Evolutionary conservation across 2,329 filamentous ascomycete species (phyloP).

Genomic region (Cladosporium sp.): DNA sequence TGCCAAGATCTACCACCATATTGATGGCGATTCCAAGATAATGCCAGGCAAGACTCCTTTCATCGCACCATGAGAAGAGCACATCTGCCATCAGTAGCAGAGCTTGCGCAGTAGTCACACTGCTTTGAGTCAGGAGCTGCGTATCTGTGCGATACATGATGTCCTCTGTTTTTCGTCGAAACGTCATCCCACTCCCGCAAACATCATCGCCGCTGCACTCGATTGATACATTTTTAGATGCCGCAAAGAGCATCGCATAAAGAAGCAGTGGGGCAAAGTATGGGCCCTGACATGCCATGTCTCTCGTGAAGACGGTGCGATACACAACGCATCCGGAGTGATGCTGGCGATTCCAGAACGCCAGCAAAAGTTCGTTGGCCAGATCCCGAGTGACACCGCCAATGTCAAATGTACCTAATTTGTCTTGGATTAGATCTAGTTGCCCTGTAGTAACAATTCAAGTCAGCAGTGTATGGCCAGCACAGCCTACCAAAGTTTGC

Average conservation of each 20-base stretch:
- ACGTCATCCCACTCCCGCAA: background rate
- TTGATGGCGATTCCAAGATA: slow-evolving; percentile 56
- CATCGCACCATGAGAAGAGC: slow-evolving; percentile 48
- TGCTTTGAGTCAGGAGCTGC: slow-evolving; percentile 44
- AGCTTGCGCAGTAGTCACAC: slow-evolving; percentile 53
- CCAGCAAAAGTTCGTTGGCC: background rate
- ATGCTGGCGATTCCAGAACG: slow-evolving; percentile 50
- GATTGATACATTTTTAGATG: background rate
- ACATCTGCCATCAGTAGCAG: slow-evolving; percentile 50
- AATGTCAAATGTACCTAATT: background rate
- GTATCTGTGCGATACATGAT: background rate
- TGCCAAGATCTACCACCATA: slow-evolving; percentile 52
- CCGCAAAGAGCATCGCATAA: slow-evolving; percentile 47
- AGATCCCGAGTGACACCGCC: background rate
- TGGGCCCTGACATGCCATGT: slow-evolving; percentile 46
- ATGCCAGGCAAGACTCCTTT: slow-evolving; percentile 53
- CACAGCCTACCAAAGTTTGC: background rate
- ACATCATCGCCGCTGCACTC: background rate
- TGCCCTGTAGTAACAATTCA: background rate
- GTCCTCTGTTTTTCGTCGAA: background rate
- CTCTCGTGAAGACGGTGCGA: slow-evolving; percentile 43
- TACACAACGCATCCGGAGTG: slow-evolving; percentile 48
- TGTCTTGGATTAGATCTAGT: background rate
- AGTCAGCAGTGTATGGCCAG: no score
- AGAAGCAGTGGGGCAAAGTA: slow-evolving; percentile 56